Conservation (phyloP, 352 stramenopile species). For the Globisporangium canariense region DNA sequence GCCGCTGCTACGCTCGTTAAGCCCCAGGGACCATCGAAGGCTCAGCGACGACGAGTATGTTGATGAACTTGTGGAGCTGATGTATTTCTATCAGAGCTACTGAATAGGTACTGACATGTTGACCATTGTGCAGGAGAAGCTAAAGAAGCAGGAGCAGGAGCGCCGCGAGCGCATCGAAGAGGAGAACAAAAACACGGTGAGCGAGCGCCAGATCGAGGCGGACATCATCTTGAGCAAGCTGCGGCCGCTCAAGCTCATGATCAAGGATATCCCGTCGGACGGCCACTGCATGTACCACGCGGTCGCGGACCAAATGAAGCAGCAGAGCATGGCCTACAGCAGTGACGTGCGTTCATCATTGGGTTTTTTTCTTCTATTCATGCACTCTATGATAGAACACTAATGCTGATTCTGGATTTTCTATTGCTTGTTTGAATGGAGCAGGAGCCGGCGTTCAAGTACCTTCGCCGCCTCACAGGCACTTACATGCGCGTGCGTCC, state of each 20-base stretch:
- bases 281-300: constrained; percentile 98
- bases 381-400: neutral
- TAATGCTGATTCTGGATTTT: neutral
- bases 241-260: constrained; percentile 41
- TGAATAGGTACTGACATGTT: too few relatives aligned
- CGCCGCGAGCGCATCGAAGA: constrained; percentile 72
- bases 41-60: constrained; percentile 57
- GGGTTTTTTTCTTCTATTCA: neutral
- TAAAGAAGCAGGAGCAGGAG: constrained; percentile 73
- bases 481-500: constrained; percentile 78
- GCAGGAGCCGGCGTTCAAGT: constrained; percentile 49
- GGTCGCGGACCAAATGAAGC: constrained; percentile 89
- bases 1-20: constrained; percentile 16
- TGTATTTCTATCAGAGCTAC: too few relatives aligned
- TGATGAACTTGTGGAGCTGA: neutral
- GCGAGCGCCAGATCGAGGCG: constrained; percentile 74
- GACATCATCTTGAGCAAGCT: constrained; percentile 73
- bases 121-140: constrained; percentile 38
- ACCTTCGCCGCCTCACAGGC: constrained; percentile 66
- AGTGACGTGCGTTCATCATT: constrained; percentile 11
- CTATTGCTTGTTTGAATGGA: constrained; percentile 3
- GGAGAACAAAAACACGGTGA: constrained; percentile 76
- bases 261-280: constrained; percentile 95
- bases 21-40: constrained; percentile 51
- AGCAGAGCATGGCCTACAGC: constrained; percentile 31